Evolutionary conservation across 2,329 filamentous ascomycete species (phyloP), one percentile per base, ranked within the genome.

Genomic region (Xylariaceae sp.): DNA sequence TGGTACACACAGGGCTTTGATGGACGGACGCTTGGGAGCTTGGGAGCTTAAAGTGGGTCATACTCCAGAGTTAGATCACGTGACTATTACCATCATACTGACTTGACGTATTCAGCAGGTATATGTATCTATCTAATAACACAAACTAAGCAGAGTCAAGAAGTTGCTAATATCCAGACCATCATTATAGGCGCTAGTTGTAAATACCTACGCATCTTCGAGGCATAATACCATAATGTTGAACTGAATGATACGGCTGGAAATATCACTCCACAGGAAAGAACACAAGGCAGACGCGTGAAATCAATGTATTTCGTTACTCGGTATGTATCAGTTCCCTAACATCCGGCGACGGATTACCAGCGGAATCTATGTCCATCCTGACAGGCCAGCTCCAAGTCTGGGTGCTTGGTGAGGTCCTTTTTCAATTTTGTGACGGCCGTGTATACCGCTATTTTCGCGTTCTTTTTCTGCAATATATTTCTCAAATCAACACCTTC

Each of bases 341-440:
- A 61, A 68, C 65, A 75, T 76, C 75, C 74, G 72, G 75, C 68
- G 73, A 72, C 73, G 70, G 73, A 75, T 69, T 70, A 71, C 70
- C 68, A 68, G 69, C 64, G 63, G 63, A 67, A 70, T 78, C 74
- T 78, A 75, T 73, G 69, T 68, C 68, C 72, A 71, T 71, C 67
- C 65, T 67, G 65, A 63, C 63, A 52, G 60, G 58, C 54, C 62
- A 56, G 60, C 56, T 54, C 61, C 59, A 58, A 55, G 52, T 50
- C 45, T 54, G 53, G 47, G 54, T 54, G 59, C 59, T 54, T 52
- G 59, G 43, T 47, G 49, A 59, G 57, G 60, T 62, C 60, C 48
- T 66, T 65, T 64, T 61, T 63, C 63, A 67, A 65, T 62, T 59
- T 66, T 58, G 57, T 59, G 48, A 63, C 52, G 57, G 55, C 59